phyloP scores from a whole-genome alignment of 1,284 basidiomycete genomes.

The Moniliophthora roreri region DNA sequence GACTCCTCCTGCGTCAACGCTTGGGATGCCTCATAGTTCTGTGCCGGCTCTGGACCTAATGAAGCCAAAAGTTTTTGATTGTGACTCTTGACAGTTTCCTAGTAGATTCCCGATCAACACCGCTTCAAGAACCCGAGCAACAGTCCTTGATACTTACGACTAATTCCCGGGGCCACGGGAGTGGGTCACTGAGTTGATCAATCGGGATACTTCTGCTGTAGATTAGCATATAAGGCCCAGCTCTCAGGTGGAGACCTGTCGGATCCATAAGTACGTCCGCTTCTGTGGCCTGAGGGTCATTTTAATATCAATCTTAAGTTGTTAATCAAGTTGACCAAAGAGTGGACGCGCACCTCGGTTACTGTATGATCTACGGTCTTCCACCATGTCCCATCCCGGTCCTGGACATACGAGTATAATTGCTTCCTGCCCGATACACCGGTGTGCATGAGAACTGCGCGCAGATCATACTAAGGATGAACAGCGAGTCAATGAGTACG shows the following conservation, averaged over 20 bases:
- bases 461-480: conserved; percentile 65
- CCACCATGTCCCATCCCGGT: conserved; percentile 65
- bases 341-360: conserved; percentile 46
- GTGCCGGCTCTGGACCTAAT: conserved; percentile 26
- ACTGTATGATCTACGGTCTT: conserved; percentile 73
- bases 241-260: conserved; percentile 66
- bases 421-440: conserved; percentile 72
- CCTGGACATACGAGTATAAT: conserved; percentile 72
- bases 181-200: conserved; percentile 32
- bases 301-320: background rate
- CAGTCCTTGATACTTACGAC: conserved; percentile 31
- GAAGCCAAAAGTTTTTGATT: conserved; percentile 34
- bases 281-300: conserved; percentile 52
- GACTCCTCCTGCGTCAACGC: background rate
- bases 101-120: too few relatives aligned
- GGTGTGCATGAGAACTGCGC: conserved; percentile 71
- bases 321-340: background rate
- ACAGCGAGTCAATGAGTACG: conserved; percentile 2
- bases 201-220: conserved; percentile 55
- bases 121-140: background rate
- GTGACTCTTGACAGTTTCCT: conserved; percentile 25
- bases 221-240: conserved; percentile 72
- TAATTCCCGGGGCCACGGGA: conserved; percentile 38
- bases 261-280: conserved; percentile 64
- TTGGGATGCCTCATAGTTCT: background rate